These are phyloP conservation scores for Pseudogymnoascus pannorum DNA, from an alignment of 2,329 filamentous ascomycete genomes.

Conservation along the genomic window DNA sequence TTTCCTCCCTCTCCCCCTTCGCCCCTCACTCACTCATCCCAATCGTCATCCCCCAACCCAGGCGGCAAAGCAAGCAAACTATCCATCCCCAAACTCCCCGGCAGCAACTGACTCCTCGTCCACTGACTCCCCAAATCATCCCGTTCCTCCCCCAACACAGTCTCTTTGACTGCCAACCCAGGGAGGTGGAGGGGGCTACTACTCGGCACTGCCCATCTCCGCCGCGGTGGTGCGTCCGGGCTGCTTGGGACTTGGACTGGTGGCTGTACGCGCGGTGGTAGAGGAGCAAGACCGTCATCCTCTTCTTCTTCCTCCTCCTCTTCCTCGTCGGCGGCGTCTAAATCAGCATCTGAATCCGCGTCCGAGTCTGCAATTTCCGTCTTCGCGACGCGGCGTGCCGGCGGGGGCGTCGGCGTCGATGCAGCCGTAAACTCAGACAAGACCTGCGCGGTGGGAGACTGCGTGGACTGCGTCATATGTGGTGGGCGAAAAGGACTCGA, in stretches of 20 bases:
- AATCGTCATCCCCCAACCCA: not conserved
- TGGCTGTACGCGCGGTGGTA: not conserved
- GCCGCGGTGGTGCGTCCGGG: not conserved
- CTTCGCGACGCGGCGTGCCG: not conserved
- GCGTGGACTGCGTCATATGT: not conserved
- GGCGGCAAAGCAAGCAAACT: conserved; percentile 6
- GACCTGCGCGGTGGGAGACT: not conserved
- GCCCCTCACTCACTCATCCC: not conserved
- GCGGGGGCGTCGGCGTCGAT: not conserved
- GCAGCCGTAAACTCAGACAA: not conserved
- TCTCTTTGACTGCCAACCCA: not conserved
- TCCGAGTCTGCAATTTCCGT: not conserved
- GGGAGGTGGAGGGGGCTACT: not conserved
- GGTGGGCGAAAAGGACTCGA: not conserved
- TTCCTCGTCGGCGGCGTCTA: not conserved
- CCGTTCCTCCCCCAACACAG: not conserved
- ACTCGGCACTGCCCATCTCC: not conserved
- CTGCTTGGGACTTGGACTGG: not conserved
- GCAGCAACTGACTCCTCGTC: not conserved
- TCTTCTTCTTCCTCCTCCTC: not conserved
- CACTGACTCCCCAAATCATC: conserved; percentile 5
- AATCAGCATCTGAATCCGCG: not conserved
- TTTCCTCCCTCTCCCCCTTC: not conserved
- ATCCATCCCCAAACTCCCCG: conserved; percentile 1
- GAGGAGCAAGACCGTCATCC: not conserved